Percentiles rank a stretch among this genome's conserved stretches.
Evolutionary conservation across 345 rosid genomes (phyloP).

Genomic region (Cochlearia excelsa): DNA sequence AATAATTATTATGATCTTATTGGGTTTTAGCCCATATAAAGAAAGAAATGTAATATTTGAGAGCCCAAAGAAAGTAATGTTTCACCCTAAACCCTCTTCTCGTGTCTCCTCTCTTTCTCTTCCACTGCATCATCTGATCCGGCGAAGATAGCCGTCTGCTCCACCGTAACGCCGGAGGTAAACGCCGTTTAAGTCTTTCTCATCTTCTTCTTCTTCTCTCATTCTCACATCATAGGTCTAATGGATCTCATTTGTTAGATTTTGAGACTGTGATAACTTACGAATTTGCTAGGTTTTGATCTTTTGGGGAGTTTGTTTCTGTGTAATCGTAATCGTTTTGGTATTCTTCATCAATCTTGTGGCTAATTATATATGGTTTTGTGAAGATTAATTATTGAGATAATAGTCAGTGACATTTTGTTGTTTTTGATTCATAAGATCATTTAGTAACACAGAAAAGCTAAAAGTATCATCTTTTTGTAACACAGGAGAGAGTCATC

Average conservation of each 20-base stretch:
- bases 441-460: background rate
- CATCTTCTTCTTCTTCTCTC: background rate
- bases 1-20: background rate
- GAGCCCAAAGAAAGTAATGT: slow-evolving; percentile 17
- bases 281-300: slow-evolving; percentile 21
- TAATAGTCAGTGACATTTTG: no score
- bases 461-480: background rate
- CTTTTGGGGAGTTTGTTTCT: background rate
- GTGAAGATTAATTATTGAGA: background rate
- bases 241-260: slow-evolving; percentile 12
- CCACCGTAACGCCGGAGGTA: slow-evolving; percentile 33
- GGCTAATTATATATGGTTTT: background rate
- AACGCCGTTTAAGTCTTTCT: background rate
- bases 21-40: slow-evolving; percentile 15
- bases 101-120: slow-evolving; percentile 20
- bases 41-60: background rate
- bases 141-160: slow-evolving; percentile 30
- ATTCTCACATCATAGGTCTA: background rate
- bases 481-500: slow-evolving; percentile 11
- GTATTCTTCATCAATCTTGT: background rate
- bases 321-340: background rate
- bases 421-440: background rate
- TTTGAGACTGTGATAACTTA: slow-evolving; percentile 2
- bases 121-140: slow-evolving; percentile 20
- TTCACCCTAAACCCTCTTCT: slow-evolving; percentile 30